phyloP scores from a whole-genome alignment of 106 monocot genomes.

The Hemerocallis citrina region DNA sequence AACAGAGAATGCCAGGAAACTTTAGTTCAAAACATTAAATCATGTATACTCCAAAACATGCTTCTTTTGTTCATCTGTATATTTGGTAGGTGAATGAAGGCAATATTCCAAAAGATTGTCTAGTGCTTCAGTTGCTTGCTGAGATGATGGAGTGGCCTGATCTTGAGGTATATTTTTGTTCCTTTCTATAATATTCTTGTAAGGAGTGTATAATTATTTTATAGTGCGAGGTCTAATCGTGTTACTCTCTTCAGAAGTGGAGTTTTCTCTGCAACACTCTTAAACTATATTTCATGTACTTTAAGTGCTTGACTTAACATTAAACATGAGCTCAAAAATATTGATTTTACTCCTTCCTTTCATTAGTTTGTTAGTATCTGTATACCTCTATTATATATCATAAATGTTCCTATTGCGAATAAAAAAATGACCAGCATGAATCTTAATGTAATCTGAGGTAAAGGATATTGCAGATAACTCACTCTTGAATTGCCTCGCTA shows the following conservation, averaged over 20 bases:
- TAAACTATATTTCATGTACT: no score
- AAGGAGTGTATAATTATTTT: background rate
- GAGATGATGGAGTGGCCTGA: slow-evolving; percentile 96
- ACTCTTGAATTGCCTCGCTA: no score
- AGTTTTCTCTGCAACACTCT: background rate
- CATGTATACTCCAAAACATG: background rate
- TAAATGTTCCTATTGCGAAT: no score
- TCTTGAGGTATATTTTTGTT: slow-evolving; percentile 76
- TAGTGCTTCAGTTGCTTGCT: slow-evolving; percentile 65
- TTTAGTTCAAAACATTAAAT: background rate
- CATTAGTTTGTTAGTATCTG: no score
- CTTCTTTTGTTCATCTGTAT: slow-evolving; percentile 1
- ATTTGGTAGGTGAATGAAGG: slow-evolving; percentile 67
- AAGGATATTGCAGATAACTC: no score
- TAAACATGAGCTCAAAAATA: background rate
- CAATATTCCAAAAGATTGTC: slow-evolving; percentile 62
- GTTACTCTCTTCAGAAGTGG: no score
- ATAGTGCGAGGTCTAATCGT: background rate
- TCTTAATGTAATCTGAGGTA: no score
- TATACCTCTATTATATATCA: no score
- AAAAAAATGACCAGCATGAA: no score
- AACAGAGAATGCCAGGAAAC: background rate
- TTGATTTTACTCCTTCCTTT: background rate
- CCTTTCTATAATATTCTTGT: no score
- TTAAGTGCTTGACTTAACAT: background rate